Evolutionary conservation across 129 eudicot genomes (phyloP).

Genomic region (Tagetes patula): DNA sequence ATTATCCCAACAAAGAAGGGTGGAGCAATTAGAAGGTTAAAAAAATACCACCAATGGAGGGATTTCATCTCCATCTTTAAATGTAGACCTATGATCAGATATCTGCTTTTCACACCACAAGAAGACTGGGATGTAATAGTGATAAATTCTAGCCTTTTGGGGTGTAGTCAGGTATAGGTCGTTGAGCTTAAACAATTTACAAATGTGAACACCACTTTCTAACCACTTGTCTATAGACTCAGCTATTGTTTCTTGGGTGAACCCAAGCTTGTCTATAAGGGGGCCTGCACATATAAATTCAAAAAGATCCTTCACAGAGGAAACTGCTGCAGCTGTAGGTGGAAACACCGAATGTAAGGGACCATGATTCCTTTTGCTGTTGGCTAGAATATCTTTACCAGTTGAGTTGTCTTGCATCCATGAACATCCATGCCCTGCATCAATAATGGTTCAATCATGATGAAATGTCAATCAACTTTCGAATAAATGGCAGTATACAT

Average conservation of each 20-base stretch:
- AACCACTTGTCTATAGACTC: constrained; percentile 91
- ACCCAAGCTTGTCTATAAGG: constrained; percentile 61
- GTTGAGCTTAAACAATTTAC: constrained; percentile 76
- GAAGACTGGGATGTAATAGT: constrained; percentile 90
- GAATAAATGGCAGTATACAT: background rate
- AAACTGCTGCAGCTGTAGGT: constrained; percentile 52
- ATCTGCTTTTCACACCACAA: constrained; percentile 91
- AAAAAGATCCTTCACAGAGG: constrained; percentile 81
- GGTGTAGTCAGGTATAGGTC: constrained; percentile 69
- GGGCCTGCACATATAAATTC: constrained; percentile 90
- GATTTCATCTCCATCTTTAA: constrained; percentile 74
- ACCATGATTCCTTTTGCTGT: constrained; percentile 46
- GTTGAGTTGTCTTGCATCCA: constrained; percentile 64
- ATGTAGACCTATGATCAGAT: constrained; percentile 57
- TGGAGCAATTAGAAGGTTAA: constrained; percentile 5
- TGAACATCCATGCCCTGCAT: constrained; percentile 63
- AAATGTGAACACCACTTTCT: constrained; percentile 57
- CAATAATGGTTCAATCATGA: constrained; percentile 22
- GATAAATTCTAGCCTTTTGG: constrained; percentile 83
- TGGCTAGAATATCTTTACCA: constrained; percentile 26
- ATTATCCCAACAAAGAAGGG: constrained; percentile 14
- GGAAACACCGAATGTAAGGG: constrained; percentile 46
- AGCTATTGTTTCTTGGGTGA: constrained; percentile 63
- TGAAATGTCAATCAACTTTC: constrained; percentile 4
- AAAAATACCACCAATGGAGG: constrained; percentile 86